phyloP scores from a whole-genome alignment of 2,329 filamentous ascomycete species.

The Gliomastix tumulicola region DNA sequence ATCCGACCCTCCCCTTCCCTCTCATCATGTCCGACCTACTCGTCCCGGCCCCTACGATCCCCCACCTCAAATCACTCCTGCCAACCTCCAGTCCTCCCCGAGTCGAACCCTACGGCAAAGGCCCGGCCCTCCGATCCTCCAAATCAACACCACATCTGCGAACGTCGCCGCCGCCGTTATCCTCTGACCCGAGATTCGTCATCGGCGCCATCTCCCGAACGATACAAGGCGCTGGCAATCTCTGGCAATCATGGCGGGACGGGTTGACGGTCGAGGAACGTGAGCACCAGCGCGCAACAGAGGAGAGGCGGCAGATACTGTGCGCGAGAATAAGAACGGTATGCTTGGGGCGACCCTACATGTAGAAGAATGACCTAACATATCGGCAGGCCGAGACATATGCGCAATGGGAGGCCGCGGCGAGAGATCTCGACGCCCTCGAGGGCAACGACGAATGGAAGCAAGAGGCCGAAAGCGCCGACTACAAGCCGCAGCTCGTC shows the following conservation, averaged over 20 bases:
- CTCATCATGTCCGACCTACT: slow-evolving; percentile 7
- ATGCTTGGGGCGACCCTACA: too few species aligned
- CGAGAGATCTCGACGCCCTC: slow-evolving; percentile 68
- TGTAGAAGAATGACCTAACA: not conserved
- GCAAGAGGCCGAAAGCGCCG: slow-evolving; percentile 34
- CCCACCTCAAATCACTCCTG: slow-evolving; percentile 1
- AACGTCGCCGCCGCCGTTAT: too few species aligned
- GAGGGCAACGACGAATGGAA: slow-evolving; percentile 85
- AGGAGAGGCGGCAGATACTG: slow-evolving; percentile 56
- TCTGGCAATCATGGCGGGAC: slow-evolving; percentile 42
- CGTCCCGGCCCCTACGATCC: slow-evolving; percentile 3
- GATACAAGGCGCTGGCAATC: slow-evolving; percentile 29
- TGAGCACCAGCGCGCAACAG: slow-evolving; percentile 34
- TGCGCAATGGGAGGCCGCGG: slow-evolving; percentile 68
- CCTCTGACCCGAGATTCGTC: too few species aligned
- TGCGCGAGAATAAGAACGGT: slow-evolving; percentile 60
- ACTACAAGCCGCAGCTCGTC: slow-evolving; percentile 64
- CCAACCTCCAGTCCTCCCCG: not conserved
- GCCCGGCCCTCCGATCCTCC: not conserved
- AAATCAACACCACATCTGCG: slow-evolving; percentile 2
- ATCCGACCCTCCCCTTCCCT: too few species aligned
- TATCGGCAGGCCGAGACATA: slow-evolving; percentile 54
- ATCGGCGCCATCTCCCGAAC: slow-evolving; percentile 14
- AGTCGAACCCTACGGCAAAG: not conserved
- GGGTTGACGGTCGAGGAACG: slow-evolving; percentile 45